Evolutionary conservation across 2,329 filamentous ascomycete genomes (phyloP), one percentile per base, ranked within the genome.

Genomic region (Hypoxylon sp.): DNA sequence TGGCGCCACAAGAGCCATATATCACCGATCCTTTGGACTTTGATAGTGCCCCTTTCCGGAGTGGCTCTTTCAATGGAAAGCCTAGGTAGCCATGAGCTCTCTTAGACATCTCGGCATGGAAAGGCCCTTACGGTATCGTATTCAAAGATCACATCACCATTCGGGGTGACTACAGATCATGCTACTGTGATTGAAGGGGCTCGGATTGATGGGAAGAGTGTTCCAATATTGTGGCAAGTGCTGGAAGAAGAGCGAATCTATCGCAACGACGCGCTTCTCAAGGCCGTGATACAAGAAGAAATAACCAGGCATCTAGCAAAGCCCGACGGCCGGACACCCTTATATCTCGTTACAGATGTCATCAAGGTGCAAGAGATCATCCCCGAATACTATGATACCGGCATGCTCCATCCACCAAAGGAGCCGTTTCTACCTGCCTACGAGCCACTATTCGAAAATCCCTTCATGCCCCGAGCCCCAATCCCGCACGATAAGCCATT

Each of bases 191-290:
- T 44, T 44, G 40, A 44, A 10, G 40, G 40, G 40, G 40, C 40
- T 44, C 40, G 40, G n/a, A 44, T 44, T 44, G 40, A 44, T 44
- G n/a, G 40, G 40, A 44, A 44, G 20, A 17, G 40, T 10, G 40
- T 10, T 7, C n/a, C 40, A 3, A 44, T 44, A 44, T 6, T 44
- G 40, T 44, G 40, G 40, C n/a, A 44, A 44, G 40, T 20, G 40
- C 17, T 20, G 17, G 40, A 44, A 20, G 40, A 44, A 20, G 40
- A 44, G 13, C 40, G 40, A 11, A 44, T 44, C 40, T 20, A 10
- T 44, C 40, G 40, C n/a, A 44, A 20, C 6, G 40, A 44, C 40
- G 10, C n/a, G 17, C 40, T 44, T 44, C 40, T 44, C 40, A 10
- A 44, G n/a, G 40, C 17, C 10, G 40, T 44, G 40, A 20, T 44